Conservation (phyloP, 495 filamentous ascomycete genomes). For the Neurospora sp. region DNA sequence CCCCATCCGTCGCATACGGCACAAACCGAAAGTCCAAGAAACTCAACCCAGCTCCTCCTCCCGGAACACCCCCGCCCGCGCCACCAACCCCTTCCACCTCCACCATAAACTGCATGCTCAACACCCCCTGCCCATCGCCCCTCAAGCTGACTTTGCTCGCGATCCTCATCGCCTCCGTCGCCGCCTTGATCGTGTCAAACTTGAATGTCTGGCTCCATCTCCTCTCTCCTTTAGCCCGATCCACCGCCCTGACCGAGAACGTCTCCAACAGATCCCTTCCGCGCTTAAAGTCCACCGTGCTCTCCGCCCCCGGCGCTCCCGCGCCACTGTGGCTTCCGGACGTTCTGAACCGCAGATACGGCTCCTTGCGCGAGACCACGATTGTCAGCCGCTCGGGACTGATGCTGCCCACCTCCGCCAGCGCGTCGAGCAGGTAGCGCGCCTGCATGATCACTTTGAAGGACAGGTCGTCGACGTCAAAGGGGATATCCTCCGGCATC, state of each 20-base stretch:
- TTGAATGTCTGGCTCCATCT: conserved; percentile 57
- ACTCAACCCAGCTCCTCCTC: conserved; percentile 8
- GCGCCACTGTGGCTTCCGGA: conserved; percentile 28
- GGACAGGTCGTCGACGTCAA: conserved; percentile 64
- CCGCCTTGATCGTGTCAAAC: conserved; percentile 74
- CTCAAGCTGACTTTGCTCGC: conserved; percentile 88
- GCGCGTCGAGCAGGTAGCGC: conserved; percentile 71
- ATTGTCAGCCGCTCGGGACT: conserved; percentile 52
- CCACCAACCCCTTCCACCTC: conserved; percentile 48
- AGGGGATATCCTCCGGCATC: conserved; percentile 63
- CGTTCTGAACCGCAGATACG: conserved; percentile 60
- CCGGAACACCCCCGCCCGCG: background rate
- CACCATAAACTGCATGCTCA: conserved; percentile 96
- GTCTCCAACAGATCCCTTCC: conserved; percentile 67
- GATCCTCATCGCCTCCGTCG: conserved; percentile 76
- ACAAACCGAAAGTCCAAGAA: conserved; percentile 44
- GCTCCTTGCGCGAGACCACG: conserved; percentile 50
- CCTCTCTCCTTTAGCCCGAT: background rate
- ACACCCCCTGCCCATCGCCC: conserved; percentile 74
- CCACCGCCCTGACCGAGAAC: conserved; percentile 45
- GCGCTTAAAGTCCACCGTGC: conserved; percentile 73
- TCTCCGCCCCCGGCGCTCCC: conserved; percentile 53
- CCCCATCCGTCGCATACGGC: conserved; percentile 35
- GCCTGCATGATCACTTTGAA: conserved; percentile 95
- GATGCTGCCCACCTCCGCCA: conserved; percentile 70